A percentile compares a stretch with the other conserved stretches of the same genome.
Evolutionary conservation across 441 rosid species (phyloP).

Genomic region (Erysimum cheiri): DNA sequence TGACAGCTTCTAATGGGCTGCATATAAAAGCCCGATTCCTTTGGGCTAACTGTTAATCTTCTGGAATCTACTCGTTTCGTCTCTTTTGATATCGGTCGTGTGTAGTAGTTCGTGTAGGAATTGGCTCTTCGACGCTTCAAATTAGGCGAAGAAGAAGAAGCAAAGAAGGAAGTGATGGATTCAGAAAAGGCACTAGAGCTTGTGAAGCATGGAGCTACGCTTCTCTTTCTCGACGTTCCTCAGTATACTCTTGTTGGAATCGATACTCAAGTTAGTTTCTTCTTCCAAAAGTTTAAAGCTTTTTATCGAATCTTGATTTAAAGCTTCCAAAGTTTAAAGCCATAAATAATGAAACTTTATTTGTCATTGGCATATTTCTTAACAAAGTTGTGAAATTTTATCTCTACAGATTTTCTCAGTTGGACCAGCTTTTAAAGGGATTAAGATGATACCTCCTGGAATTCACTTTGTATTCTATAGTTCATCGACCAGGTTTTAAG

Average conservation of each 20-base stretch:
- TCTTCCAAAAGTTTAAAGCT: background rate
- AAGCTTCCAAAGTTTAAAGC: too few relatives aligned
- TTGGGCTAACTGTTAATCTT: too few relatives aligned
- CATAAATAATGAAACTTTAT: too few relatives aligned
- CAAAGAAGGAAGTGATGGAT: slow-evolving; percentile 59
- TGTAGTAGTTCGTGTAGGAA: too few relatives aligned
- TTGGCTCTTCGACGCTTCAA: too few relatives aligned
- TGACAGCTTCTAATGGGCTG: too few relatives aligned
- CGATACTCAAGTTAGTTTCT: slow-evolving; percentile 65
- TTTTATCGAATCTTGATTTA: too few relatives aligned
- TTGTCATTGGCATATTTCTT: background rate
- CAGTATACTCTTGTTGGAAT: slow-evolving; percentile 76
- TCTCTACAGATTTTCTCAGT: slow-evolving; percentile 62
- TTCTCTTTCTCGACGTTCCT: slow-evolving; percentile 88
- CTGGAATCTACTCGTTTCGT: too few relatives aligned
- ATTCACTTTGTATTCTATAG: slow-evolving; percentile 82
- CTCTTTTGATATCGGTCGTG: too few relatives aligned
- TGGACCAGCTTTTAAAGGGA: slow-evolving; percentile 82
- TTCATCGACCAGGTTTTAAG: slow-evolving; percentile 71
- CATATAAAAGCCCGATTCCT: too few relatives aligned
- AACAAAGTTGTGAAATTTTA: background rate
- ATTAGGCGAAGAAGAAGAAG: slow-evolving; percentile 12
- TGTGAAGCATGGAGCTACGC: slow-evolving; percentile 74
- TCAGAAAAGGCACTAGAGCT: slow-evolving; percentile 72
- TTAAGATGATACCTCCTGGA: slow-evolving; percentile 95